Base-by-base conservation (phyloP, 345 rosid genomes). In the Fremontodendron californicum region DNA sequence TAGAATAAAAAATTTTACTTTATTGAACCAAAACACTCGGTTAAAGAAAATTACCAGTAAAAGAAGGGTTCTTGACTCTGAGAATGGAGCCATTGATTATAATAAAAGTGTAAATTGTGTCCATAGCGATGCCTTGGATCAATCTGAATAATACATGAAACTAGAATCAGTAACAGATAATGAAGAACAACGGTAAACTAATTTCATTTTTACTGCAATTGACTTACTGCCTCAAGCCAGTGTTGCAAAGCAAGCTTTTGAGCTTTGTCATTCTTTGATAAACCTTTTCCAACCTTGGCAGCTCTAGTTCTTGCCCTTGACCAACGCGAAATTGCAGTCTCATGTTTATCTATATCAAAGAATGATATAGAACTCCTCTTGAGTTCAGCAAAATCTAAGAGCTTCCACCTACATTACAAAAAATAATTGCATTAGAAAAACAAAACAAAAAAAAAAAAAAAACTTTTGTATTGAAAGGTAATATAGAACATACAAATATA, bases 201-300 rank as follows among this genome's bases (percentile, higher is more conserved):
- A 25, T 13, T 54, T 45, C 46, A 51, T 11, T 6, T 61, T 12
- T 64, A 61, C 33, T 19, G 75, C 21, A 39, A 18, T n/a, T 55
- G 62, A 86, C 98, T 85, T 85, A 96, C 99, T 5, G 99, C 99
- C 81, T 94, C 99, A 75, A 96, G 98, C 99, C 98, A 96, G 79
- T 96, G 98, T 77, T 90, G 99, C 74, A 92, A 79, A 78, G 97
- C 94, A 81, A 96, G 97, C 79, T 96, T 96, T 80, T 78, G 94
- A 81, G 97, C 99, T 70, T 85, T 91, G 66, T 86, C 94, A 66
- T 92, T 92, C 93, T 92, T 92, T 5, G 92, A 90, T 75, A 96
- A 88, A 49, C 99, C 99, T 85, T 94, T 96, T 67, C 98, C 99
- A 52, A 96, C 97, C 85, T 91, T 96, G 45, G 99, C 98, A 23